phyloP scores from a whole-genome alignment of 1,139 yeast genomes.

The Pichia sp. region DNA sequence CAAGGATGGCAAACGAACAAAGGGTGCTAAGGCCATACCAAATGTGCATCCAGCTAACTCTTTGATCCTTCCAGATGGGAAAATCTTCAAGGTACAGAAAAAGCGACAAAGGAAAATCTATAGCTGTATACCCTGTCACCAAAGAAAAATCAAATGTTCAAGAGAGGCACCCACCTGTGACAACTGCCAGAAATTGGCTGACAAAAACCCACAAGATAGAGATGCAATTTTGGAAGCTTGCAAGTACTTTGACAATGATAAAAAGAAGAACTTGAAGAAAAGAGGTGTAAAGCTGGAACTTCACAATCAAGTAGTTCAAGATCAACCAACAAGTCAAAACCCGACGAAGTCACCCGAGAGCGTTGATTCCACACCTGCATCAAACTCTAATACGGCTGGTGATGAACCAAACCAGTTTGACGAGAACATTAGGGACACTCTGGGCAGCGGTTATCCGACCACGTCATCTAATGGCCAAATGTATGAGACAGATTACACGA shows the following conservation, averaged over 20 bases:
- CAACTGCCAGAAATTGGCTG: constrained; percentile 34
- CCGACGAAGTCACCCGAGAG: not conserved
- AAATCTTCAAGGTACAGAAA: constrained; percentile 46
- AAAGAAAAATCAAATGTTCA: constrained; percentile 53
- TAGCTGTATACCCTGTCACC: constrained; percentile 56
- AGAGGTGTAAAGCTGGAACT: constrained; percentile 11
- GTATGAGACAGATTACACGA: not conserved
- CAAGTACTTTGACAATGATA: constrained; percentile 49
- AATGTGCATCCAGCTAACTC: constrained; percentile 26
- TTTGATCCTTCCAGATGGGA: constrained; percentile 37
- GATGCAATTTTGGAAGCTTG: constrained; percentile 29
- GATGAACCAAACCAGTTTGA: not conserved
- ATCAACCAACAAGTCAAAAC: not conserved
- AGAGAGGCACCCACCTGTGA: constrained; percentile 37
- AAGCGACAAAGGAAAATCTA: constrained; percentile 51
- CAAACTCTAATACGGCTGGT: not conserved
- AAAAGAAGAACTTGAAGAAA: constrained; percentile 33
- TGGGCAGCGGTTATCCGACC: not conserved
- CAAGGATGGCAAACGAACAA: too few species aligned
- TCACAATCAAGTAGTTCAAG: not conserved
- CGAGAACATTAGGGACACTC: not conserved
- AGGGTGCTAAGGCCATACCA: constrained; percentile 16
- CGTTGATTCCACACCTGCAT: not conserved
- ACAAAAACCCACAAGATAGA: constrained; percentile 14
- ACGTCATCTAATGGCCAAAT: not conserved